Percentiles rank a stretch among this genome's conserved stretches.
Evolutionary conservation across 139 green algal species (phyloP).

Genomic region (Tetraselmis striata): DNA sequence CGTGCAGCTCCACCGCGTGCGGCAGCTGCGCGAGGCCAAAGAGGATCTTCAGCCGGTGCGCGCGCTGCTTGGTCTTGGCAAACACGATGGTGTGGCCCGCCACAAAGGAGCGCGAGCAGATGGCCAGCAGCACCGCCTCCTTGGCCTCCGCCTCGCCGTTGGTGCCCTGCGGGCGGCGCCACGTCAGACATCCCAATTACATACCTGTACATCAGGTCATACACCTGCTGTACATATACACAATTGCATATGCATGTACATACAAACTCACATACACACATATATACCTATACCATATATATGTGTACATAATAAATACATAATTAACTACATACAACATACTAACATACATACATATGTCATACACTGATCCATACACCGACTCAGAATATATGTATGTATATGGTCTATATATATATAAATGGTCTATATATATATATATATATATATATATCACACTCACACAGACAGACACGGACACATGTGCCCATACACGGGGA

Average conservation of each 20-base stretch:
- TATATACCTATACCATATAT: neutral
- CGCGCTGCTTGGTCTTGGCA: slow-evolving; percentile 78
- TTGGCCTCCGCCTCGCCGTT: slow-evolving; percentile 43
- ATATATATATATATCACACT: neutral
- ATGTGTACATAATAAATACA: no score
- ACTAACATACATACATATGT: neutral
- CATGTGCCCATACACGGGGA: neutral
- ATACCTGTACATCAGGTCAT: no score
- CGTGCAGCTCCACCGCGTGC: slow-evolving; percentile 85
- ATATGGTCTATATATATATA: no score
- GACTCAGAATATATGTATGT: no score
- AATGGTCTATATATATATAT: neutral
- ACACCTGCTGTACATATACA: no score
- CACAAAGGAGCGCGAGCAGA: slow-evolving; percentile 66
- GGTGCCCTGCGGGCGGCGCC: neutral
- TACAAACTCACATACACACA: neutral
- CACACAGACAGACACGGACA: neutral
- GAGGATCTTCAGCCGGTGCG: slow-evolving; percentile 89
- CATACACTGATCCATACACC: neutral
- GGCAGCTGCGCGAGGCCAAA: slow-evolving; percentile 82
- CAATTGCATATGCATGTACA: neutral
- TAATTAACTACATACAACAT: neutral
- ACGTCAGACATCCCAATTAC: no score
- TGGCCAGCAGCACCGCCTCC: slow-evolving; percentile 81
- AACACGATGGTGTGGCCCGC: slow-evolving; percentile 83